Base-by-base conservation (phyloP, 2,329 filamentous ascomycete species). In the Botryotinia globosa region DNA sequence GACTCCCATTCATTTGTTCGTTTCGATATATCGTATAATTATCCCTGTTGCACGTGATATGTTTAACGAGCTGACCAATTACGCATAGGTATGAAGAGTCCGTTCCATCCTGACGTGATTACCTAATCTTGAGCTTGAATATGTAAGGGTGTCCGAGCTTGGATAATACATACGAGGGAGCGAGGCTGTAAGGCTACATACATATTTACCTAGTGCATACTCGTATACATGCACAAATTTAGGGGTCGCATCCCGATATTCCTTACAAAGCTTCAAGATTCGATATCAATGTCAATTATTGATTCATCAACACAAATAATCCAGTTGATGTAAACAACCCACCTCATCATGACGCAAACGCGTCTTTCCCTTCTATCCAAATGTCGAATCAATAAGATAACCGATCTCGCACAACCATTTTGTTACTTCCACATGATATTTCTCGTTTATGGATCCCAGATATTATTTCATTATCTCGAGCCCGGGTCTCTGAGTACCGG, bases 371-470 rank as follows among this genome's bases (percentile, higher is more conserved):
- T n/a, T 45, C 72, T 72, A 39, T 42, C 48, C 8, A 54, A 39
- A 44, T 69, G 45, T 42, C 69, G 62, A 34, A 70, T 77, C 22
- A 69, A 73, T 22, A 73, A 77, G 10, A 63, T 79, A 3, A 65
- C 78, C 59, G 75, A 82, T 67, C 83, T 94, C 69, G 90, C 91
- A 73, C 87, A 94, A n/a, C 91, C 91, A 22, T 87, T 85, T 73
- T 91, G 92, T 62, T 89, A 89, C 75, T 72, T 85, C 12, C 83
- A 95, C 22, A 91, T 94, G 73, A 79, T 83, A 70, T 92, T 94
- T 79, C 86, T 94, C 5, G 88, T 89, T 74, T 93, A 91, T 83
- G 87, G 88, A 66, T 91, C 92, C 7, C 93, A 95, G 82, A 87
- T 85, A 80, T 84, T 95, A 64, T 92, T 95, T 80, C 81, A 86